These are phyloP conservation scores for Talaromyces sp. DNA, from an alignment of 2,329 filamentous ascomycete species.

Conservation along the genomic window DNA sequence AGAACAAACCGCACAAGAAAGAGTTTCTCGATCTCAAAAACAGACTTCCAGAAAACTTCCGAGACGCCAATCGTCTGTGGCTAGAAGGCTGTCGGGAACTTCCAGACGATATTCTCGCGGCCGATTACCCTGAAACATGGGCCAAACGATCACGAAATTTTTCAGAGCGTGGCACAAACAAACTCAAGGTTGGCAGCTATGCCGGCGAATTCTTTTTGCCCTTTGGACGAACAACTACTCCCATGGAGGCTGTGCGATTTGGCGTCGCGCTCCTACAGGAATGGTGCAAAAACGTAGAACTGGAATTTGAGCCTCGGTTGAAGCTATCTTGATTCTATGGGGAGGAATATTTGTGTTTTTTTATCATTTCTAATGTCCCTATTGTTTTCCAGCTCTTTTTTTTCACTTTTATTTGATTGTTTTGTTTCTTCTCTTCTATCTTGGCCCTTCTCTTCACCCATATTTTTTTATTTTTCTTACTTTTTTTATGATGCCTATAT, in stretches of 20 bases:
- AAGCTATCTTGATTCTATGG: constrained; percentile 22
- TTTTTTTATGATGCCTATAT: background rate
- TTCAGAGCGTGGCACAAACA: constrained; percentile 29
- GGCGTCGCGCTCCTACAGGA: constrained; percentile 39
- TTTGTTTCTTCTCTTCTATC: background rate
- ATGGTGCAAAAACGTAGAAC: constrained; percentile 41
- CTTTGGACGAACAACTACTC: constrained; percentile 35
- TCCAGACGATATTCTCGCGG: constrained; percentile 33
- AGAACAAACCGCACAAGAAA: constrained; percentile 32
- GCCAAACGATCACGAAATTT: constrained; percentile 32
- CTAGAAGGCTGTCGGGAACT: constrained; percentile 36
- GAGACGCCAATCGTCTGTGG: constrained; percentile 39
- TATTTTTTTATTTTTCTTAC: background rate
- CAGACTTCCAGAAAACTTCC: constrained; percentile 35
- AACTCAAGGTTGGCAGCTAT: constrained; percentile 29
- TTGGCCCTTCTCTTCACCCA: background rate
- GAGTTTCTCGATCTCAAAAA: constrained; percentile 36
- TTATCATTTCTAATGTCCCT: background rate
- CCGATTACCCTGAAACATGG: constrained; percentile 42
- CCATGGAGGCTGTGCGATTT: constrained; percentile 42
- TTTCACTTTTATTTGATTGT: background rate
- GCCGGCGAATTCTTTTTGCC: constrained; percentile 37
- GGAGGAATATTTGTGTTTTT: background rate
- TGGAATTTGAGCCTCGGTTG: constrained; percentile 39
- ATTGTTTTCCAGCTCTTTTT: background rate